These are phyloP conservation scores for Russula compacta DNA, from an alignment of 768 basidiomycete genomes.

Conservation along the genomic window DNA sequence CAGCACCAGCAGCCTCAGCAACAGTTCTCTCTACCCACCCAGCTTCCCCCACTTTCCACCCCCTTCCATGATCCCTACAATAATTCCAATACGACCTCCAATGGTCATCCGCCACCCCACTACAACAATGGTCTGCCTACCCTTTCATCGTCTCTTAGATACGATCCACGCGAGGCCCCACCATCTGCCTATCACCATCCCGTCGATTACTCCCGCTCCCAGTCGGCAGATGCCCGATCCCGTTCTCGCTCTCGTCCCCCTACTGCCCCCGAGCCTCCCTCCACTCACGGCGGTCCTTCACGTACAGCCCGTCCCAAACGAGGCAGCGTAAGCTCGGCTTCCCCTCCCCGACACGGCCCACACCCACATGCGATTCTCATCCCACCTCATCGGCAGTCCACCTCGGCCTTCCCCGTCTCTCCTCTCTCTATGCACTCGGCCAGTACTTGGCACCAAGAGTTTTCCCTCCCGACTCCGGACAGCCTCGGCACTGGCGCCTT, in stretches of 20 bases:
- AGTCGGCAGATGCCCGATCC: constrained; percentile 20
- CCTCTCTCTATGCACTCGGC: constrained; percentile 23
- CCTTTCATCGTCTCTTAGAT: constrained; percentile 29
- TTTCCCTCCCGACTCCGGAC: constrained; percentile 29
- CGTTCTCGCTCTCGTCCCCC: constrained; percentile 39
- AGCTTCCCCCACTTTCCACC: constrained; percentile 22
- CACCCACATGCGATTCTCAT: constrained; percentile 63
- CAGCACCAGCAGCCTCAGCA: constrained; percentile 25
- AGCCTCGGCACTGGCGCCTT: constrained; percentile 13
- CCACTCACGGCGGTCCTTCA: constrained; percentile 33
- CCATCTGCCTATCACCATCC: constrained; percentile 25
- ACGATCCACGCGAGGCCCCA: constrained; percentile 25
- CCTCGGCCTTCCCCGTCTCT: constrained; percentile 23
- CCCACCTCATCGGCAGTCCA: constrained; percentile 31
- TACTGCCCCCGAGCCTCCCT: constrained; percentile 27
- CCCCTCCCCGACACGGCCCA: constrained; percentile 35
- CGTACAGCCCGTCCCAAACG: constrained; percentile 40
- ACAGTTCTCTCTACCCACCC: constrained; percentile 27
- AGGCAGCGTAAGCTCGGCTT: constrained; percentile 50
- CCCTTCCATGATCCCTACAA: constrained; percentile 26
- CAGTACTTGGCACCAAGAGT: constrained; percentile 16
- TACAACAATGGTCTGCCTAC: constrained; percentile 31
- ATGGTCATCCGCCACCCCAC: constrained; percentile 19
- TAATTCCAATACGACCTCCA: constrained; percentile 14
- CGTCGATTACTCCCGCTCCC: constrained; percentile 21